phyloP scores from a whole-genome alignment of 345 rosid species.

The Salix brachista region DNA sequence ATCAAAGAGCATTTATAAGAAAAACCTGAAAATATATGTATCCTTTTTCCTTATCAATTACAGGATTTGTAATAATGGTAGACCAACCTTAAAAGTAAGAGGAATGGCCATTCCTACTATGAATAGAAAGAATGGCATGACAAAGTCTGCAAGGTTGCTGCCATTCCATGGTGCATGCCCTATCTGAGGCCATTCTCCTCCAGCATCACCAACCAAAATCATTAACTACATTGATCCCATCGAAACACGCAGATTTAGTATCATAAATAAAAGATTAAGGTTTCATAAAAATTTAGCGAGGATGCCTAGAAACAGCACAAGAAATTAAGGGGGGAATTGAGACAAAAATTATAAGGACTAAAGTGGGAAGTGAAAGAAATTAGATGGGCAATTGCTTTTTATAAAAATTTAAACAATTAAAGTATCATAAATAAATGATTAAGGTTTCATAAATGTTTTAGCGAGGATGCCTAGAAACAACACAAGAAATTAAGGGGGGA shows the following conservation, averaged over 20 bases:
- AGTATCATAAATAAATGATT: background rate
- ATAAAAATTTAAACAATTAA: no score
- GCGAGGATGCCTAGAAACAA: background rate
- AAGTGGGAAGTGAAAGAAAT: background rate
- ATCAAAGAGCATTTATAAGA: background rate
- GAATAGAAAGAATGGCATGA: constrained; percentile 90
- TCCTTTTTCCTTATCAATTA: background rate
- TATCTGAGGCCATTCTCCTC: constrained; percentile 83
- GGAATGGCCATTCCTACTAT: constrained; percentile 88
- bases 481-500: background rate
- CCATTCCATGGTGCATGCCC: constrained; percentile 91
- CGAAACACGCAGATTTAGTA: background rate
- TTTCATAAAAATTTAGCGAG: background rate
- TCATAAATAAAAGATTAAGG: background rate
- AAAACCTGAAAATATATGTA: background rate
- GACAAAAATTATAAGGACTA: background rate
- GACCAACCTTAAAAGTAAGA: constrained; percentile 69
- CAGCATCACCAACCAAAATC: constrained; percentile 89
- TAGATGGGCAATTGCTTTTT: background rate
- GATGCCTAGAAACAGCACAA: background rate
- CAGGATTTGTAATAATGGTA: background rate
- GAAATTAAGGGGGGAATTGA: background rate
- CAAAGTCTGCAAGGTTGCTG: constrained; percentile 89
- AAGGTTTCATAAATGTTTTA: background rate
- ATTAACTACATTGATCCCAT: constrained; percentile 43